A percentile compares a stretch with the other conserved stretches of the same genome.
Conservation (phyloP, 768 basidiomycete species). For the Mycena galericulata region DNA sequence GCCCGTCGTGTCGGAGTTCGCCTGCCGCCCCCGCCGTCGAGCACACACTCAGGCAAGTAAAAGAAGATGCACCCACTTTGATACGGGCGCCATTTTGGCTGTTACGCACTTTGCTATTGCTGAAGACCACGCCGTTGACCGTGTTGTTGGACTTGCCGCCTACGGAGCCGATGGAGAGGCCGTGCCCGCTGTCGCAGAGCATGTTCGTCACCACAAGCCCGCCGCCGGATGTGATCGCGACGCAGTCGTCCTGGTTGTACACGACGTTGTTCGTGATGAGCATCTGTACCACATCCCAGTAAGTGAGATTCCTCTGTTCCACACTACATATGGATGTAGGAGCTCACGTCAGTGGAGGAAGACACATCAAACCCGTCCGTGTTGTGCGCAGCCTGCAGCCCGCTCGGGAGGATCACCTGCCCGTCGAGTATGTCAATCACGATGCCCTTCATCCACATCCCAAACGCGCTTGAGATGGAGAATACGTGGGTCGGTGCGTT, state of each 20-base stretch:
- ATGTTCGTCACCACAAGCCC: not conserved
- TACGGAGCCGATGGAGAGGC: not conserved
- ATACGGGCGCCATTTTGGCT: not conserved
- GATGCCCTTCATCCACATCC: not conserved
- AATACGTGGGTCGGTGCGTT: not conserved
- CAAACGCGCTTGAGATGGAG: not conserved
- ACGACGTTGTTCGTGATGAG: not conserved
- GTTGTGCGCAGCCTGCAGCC: not conserved
- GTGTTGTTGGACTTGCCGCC: constrained; percentile 1
- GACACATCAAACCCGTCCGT: not conserved
- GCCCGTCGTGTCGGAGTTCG: not conserved
- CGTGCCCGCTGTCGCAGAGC: constrained; percentile 1
- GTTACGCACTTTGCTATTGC: not conserved
- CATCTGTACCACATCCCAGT: not conserved
- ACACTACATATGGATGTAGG: not conserved
- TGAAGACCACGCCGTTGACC: not conserved
- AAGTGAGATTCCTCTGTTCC: not conserved
- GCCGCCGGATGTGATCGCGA: not conserved
- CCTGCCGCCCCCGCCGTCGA: not conserved
- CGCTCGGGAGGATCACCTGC: not conserved
- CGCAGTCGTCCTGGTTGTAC: constrained; percentile 6
- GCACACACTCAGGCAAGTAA: not conserved
- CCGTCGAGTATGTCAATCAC: not conserved
- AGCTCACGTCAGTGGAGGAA: not conserved
- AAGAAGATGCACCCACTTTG: not conserved